Evolutionary conservation across 345 rosid species (phyloP), one percentile per base, ranked within the genome.

Genomic region (Draba incana): DNA sequence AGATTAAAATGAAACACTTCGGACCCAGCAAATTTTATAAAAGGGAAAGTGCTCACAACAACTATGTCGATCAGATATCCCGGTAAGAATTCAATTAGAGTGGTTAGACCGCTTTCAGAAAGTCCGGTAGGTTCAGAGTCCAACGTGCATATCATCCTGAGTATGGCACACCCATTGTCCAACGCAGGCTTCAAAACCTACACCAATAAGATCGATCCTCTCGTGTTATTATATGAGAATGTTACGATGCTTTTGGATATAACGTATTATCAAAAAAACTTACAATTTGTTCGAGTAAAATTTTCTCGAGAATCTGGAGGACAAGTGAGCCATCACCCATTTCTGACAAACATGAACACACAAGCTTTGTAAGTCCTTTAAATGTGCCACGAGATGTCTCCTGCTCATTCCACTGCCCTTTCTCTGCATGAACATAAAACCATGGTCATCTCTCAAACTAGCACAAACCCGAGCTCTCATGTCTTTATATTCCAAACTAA

Each of bases 81-180:
- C 5, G 87, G 75, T 64, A 93, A 77, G 75, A 74, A 81, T 65
- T 77, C 79, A 73, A 79, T 77, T 23, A 93, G 76, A 64, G 70
- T 55, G 68, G 55, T 38, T 64, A 90, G 43, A 68, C 88, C 79
- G 62, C 78, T 75, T 67, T 88, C 86, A 54, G 91, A 84, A 64
- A 93, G 86, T 48, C 61, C 84, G 3, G 96, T 81, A 59, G 97
- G 98, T 65, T 74, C 76, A 33, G 89, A 79, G 71, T 90, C 97
- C 70, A 93, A 76, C 4, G 7, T 58, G 35, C 70, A 56, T 50
- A 93, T 87, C 69, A 90, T 73, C 72, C 86, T 80, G 50, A 93
- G 87, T 82, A 90, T 62, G 55, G 88, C 90, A 78, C 89, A 83
- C 8, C 81, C 82, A 73, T 93, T 90, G 46, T 82, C 90, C 9